Conservation (phyloP, 192 early-diverging fungal genomes). For the Chytriomyces hyalinus region DNA sequence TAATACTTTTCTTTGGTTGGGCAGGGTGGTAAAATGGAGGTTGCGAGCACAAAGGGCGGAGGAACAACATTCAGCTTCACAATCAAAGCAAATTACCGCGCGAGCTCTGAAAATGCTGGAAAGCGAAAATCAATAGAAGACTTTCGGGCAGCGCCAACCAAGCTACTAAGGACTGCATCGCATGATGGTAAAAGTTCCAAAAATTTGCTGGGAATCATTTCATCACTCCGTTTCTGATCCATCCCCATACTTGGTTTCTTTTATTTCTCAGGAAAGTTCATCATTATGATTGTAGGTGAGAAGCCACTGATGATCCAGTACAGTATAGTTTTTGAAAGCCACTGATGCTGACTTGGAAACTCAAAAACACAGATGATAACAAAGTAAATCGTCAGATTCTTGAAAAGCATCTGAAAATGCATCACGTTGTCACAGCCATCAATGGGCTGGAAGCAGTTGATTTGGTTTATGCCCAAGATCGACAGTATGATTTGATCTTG, state of each 20-base stretch:
- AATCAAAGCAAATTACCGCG: neutral
- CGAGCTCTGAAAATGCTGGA: neutral
- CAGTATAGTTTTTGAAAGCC: slow-evolving; percentile 13
- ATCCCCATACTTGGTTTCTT: slow-evolving; percentile 24
- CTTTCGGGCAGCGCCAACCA: too few species aligned
- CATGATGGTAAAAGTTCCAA: neutral
- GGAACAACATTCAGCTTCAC: slow-evolving; percentile 12
- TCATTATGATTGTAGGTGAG: neutral
- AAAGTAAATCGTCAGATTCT: slow-evolving; percentile 64
- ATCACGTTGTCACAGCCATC: slow-evolving; percentile 55
- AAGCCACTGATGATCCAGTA: neutral
- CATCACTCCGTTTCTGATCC: neutral
- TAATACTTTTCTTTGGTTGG: neutral
- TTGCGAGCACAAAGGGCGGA: neutral
- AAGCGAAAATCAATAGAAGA: too few species aligned
- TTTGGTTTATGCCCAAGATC: slow-evolving; percentile 34
- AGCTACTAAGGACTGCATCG: too few species aligned
- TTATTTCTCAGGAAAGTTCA: neutral
- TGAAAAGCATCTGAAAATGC: slow-evolving; percentile 55
- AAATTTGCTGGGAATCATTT: neutral
- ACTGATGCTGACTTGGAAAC: neutral
- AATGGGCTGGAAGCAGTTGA: slow-evolving; percentile 63
- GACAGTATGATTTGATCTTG: neutral
- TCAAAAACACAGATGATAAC: slow-evolving; percentile 50
- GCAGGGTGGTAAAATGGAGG: neutral